A percentile compares a stretch with the other conserved stretches of the same genome.
phyloP scores from a whole-genome alignment of 1,284 basidiomycete species.

The Ustilago lituana region DNA sequence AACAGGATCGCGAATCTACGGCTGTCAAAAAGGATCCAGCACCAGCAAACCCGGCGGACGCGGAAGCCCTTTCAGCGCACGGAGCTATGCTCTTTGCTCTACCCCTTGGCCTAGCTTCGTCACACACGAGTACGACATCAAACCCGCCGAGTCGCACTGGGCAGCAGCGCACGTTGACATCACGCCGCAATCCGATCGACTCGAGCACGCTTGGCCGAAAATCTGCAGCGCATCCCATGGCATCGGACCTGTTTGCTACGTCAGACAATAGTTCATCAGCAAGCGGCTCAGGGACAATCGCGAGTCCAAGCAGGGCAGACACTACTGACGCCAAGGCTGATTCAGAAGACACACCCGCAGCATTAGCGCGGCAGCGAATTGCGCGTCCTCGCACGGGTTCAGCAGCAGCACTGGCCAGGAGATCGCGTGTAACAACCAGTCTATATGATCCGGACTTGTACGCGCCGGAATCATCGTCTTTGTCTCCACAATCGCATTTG shows the following conservation, averaged over 20 bases:
- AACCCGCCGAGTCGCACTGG: background rate
- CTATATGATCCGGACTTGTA: slow-evolving; percentile 40
- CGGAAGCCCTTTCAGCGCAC: slow-evolving; percentile 2
- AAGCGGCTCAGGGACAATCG: too few relatives aligned
- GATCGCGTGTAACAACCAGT: slow-evolving; percentile 31
- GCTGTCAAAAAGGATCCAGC: background rate
- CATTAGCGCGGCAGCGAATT: slow-evolving; percentile 17
- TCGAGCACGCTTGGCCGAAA: slow-evolving; percentile 24
- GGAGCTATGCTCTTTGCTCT: slow-evolving; percentile 13
- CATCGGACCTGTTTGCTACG: slow-evolving; percentile 19
- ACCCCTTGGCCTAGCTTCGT: slow-evolving; percentile 1
- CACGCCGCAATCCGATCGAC: slow-evolving; percentile 15
- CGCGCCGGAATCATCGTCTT: background rate
- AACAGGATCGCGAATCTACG: background rate
- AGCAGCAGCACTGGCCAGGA: slow-evolving; percentile 18
- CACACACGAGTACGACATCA: background rate
- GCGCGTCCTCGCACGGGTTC: slow-evolving; percentile 24
- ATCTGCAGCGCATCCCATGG: slow-evolving; percentile 7
- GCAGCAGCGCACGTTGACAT: slow-evolving; percentile 4
- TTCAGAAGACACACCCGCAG: slow-evolving; percentile 2
- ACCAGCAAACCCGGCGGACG: too few relatives aligned
- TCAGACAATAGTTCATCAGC: background rate
- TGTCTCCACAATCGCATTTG: too few relatives aligned
- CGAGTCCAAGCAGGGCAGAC: too few relatives aligned
- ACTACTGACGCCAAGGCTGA: background rate